Base-by-base conservation (phyloP, 176 grass and related monocot species). In the Cenchrus fungigraminus region DNA sequence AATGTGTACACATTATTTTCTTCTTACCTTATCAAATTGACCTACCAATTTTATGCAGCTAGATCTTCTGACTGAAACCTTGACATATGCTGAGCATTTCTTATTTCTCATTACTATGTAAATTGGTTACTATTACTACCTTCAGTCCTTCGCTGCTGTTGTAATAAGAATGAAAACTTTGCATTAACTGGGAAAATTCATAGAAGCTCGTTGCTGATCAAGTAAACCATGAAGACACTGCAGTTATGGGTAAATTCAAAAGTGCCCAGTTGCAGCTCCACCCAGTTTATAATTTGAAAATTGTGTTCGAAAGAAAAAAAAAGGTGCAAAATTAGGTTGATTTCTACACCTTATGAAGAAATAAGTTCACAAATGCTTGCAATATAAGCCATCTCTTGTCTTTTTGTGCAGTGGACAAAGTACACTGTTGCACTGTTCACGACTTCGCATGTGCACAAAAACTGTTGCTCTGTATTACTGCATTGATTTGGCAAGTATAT, bases 401-500 rank as follows among this genome's bases (percentile, higher is more conserved):
- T 53, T 67, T 80, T 42, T 22, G 25, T 28, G 11, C 49, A 52
- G 25, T 16, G n/a, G 70, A 73, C 12, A 52, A 51, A 6, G 6
- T 73, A 2, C 22, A 31, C 6, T 3, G 25, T 25, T 25, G 25
- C 25, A 25, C 25, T 25, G 25, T 25, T 25, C 25, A 25, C 25
- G 25, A 25, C 25, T 25, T 79, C 4, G 8, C 5, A 4, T n/a
- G 16, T 20, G 25, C 60, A 66, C 34, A 15, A 50, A 7, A 12
- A 20, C 34, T 0, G 2, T 0, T 80, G 12, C 78, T 67, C 47
- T 10, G 60, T 64, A 40, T 58, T 52, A 58, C 47, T 9, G 8
- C 51, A 84, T 80, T 69, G 43, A 54, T 80, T 46, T 62, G 52
- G 13, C 57, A 32, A 75, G n/a, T 76, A 78, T 83, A 9, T 83